phyloP scores from a whole-genome alignment of 2,329 filamentous ascomycete species.

The Leptographium flavum region DNA sequence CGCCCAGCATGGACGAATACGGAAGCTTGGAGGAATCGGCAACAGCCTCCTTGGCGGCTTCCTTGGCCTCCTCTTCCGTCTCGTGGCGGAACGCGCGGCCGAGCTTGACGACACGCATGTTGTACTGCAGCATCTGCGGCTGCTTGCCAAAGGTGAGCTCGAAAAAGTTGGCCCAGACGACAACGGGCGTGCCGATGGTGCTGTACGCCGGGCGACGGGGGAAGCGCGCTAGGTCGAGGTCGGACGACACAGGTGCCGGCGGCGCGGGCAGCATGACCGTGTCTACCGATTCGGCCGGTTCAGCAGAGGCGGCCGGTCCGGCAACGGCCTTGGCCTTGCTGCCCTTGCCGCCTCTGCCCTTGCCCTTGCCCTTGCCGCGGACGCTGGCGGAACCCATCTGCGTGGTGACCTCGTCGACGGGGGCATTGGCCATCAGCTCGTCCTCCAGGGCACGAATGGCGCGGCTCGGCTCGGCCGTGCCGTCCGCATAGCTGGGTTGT shows the following conservation, averaged over 20 bases:
- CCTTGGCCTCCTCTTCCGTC: not conserved
- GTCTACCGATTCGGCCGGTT: no score
- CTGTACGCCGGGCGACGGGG: slow-evolving; percentile 37
- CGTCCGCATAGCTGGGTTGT: slow-evolving; percentile 4
- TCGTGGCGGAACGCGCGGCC: not conserved
- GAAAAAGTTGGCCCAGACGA: slow-evolving; percentile 43
- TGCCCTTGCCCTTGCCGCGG: not conserved
- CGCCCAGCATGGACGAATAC: not conserved
- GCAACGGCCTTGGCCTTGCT: not conserved
- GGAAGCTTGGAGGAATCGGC: no score
- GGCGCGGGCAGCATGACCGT: not conserved
- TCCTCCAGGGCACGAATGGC: slow-evolving; percentile 15
- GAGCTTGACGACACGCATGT: slow-evolving; percentile 20
- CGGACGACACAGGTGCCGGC: not conserved
- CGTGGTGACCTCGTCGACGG: not conserved
- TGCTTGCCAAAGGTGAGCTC: slow-evolving; percentile 22
- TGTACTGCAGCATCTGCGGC: slow-evolving; percentile 28
- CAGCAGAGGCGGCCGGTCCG: no score
- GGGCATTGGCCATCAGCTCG: slow-evolving; percentile 8
- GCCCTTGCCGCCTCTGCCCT: not conserved
- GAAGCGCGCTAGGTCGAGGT: slow-evolving; percentile 13
- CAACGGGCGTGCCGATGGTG: slow-evolving; percentile 23
- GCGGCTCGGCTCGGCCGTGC: slow-evolving; percentile 13
- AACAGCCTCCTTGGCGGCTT: no score
- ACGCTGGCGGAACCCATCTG: not conserved